Conservation (phyloP, 2,329 filamentous ascomycete species). For the Botrytis deweyae region DNA sequence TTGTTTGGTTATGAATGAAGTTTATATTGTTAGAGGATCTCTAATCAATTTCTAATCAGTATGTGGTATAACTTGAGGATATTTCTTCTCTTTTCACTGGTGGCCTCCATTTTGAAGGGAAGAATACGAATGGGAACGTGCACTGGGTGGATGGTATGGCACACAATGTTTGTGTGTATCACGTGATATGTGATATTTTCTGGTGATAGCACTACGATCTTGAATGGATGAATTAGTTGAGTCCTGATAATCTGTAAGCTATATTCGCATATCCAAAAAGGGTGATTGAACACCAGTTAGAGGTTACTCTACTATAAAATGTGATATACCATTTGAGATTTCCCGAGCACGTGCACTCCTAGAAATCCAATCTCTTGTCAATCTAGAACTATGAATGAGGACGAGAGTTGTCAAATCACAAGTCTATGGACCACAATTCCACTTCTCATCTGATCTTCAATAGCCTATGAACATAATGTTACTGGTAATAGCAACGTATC, state of each 20-base stretch:
- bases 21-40: neutral
- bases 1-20: neutral
- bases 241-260: neutral
- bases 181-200: neutral
- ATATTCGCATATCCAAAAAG: accelerated
- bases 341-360: neutral
- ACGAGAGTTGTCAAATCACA: neutral
- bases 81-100: neutral
- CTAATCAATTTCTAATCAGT: neutral
- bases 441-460: neutral
- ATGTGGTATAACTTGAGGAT: neutral
- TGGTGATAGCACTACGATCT: neutral
- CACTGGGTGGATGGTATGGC: neutral
- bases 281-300: neutral
- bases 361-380: neutral
- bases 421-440: neutral
- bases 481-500: neutral
- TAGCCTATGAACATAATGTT: neutral
- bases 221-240: neutral
- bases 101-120: neutral
- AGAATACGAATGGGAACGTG: neutral
- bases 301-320: neutral
- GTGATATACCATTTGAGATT: neutral
- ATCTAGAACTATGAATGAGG: neutral
- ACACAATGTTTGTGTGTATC: neutral